Evolutionary conservation across 2,329 filamentous ascomycete species (phyloP).

Genomic region (Fusarium sp.): DNA sequence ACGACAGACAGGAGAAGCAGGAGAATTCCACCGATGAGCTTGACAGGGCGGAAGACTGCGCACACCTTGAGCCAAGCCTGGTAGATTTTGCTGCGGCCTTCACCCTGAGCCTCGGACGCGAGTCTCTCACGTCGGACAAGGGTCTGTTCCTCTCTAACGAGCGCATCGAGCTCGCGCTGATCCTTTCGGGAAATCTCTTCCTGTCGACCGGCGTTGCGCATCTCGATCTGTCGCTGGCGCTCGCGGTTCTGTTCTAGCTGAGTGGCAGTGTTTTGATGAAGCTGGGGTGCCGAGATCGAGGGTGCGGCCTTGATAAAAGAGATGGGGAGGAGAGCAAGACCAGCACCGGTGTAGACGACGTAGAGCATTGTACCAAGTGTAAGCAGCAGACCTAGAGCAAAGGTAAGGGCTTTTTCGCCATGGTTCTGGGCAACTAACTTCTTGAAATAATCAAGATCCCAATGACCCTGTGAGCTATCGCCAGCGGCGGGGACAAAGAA

Average conservation of each 20-base stretch:
- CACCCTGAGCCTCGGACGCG: conserved; percentile 83
- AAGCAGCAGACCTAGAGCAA: conserved; percentile 88
- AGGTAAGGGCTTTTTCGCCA: conserved; percentile 92
- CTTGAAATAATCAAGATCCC: conserved; percentile 93
- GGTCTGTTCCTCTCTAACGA: conserved; percentile 91
- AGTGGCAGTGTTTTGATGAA: conserved; percentile 81
- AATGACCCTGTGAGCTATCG: conserved; percentile 72
- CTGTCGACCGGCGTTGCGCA: conserved; percentile 81
- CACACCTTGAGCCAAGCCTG: conserved; percentile 83
- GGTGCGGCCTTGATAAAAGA: conserved; percentile 93
- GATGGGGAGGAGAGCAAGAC: conserved; percentile 88
- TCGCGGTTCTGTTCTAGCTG: conserved; percentile 91
- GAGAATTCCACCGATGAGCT: conserved; percentile 85
- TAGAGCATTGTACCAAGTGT: conserved; percentile 89
- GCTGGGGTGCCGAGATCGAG: conserved; percentile 82
- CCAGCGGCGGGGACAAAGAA: conserved; percentile 92
- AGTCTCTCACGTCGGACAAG: conserved; percentile 89
- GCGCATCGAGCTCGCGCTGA: conserved; percentile 85
- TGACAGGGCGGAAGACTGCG: conserved; percentile 87
- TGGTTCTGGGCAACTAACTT: conserved; percentile 81
- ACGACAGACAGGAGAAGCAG: conserved; percentile 80
- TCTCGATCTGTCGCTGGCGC: conserved; percentile 90
- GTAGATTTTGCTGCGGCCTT: conserved; percentile 80
- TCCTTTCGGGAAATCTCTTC: conserved; percentile 86
- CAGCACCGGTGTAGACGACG: conserved; percentile 87